phyloP scores from a whole-genome alignment of 805 yeast genomes.

The Wickerhamomyces bovis region DNA sequence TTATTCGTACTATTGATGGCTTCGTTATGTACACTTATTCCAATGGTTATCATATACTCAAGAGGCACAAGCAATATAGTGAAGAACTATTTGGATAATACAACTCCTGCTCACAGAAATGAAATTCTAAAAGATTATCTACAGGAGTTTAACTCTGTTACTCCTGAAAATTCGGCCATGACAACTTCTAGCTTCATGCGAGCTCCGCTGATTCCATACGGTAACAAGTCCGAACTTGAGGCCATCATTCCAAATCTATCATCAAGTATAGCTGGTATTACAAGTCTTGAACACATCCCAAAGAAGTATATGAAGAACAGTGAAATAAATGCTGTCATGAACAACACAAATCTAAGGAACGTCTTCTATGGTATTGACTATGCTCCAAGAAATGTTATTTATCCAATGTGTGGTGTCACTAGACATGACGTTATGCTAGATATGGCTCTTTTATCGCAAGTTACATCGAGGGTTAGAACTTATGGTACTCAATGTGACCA shows the following conservation, averaged over 20 bases:
- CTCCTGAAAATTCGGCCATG: background rate
- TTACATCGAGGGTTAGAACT: slow-evolving; percentile 51
- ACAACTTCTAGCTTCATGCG: background rate
- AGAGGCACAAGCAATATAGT: slow-evolving; percentile 29
- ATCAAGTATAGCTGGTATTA: slow-evolving; percentile 18
- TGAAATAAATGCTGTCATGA: slow-evolving; percentile 34
- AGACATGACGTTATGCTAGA: slow-evolving; percentile 48
- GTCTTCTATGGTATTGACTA: slow-evolving; percentile 55
- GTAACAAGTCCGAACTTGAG: background rate
- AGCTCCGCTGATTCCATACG: background rate
- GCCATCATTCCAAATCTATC: slow-evolving; percentile 1
- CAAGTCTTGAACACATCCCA: slow-evolving; percentile 28
- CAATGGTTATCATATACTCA: slow-evolving; percentile 22
- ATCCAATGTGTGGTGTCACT: slow-evolving; percentile 47
- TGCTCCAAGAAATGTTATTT: slow-evolving; percentile 47
- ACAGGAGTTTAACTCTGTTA: background rate
- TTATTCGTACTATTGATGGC: slow-evolving; percentile 14
- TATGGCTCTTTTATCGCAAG: slow-evolving; percentile 47
- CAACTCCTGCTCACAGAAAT: slow-evolving; percentile 21
- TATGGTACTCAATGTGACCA: slow-evolving; percentile 62
- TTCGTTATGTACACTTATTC: slow-evolving; percentile 13
- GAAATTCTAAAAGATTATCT: slow-evolving; percentile 13
- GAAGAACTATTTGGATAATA: slow-evolving; percentile 24
- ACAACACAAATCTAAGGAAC: slow-evolving; percentile 25
- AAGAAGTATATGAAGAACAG: slow-evolving; percentile 27